phyloP scores from a whole-genome alignment of 257 asterid species.

The Jasminum sambac region DNA sequence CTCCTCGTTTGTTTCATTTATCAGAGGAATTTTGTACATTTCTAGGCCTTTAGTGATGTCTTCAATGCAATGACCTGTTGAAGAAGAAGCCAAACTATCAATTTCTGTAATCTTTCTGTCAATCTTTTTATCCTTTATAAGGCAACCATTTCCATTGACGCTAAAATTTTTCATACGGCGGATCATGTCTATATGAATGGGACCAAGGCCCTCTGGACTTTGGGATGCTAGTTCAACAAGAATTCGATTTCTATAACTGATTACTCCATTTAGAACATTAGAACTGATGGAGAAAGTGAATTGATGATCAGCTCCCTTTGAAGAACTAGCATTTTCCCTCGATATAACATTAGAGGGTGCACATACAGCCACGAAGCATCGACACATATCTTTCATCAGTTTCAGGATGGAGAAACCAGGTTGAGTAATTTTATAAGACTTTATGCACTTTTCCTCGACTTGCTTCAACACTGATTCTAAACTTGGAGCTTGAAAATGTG shows the following conservation, averaged over 20 bases:
- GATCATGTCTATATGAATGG: slow-evolving; percentile 31
- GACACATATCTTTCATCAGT: slow-evolving; percentile 41
- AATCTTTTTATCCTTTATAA: slow-evolving; percentile 3
- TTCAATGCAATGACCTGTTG: slow-evolving; percentile 21
- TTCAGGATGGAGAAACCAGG: slow-evolving; percentile 35
- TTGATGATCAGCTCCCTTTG: slow-evolving; percentile 24
- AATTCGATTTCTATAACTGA: slow-evolving; percentile 20
- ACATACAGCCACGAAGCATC: slow-evolving; percentile 34
- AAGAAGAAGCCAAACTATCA: slow-evolving; percentile 10
- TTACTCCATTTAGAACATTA: slow-evolving; percentile 21
- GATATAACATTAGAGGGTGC: slow-evolving; percentile 13
- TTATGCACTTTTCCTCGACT: slow-evolving; percentile 34
- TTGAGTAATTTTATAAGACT: slow-evolving; percentile 27
- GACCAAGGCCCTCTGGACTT: slow-evolving; percentile 29
- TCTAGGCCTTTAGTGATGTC: slow-evolving; percentile 49
- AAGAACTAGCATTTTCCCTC: slow-evolving; percentile 15
- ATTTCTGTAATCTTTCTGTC: slow-evolving; percentile 9
- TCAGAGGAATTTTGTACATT: slow-evolving; percentile 39
- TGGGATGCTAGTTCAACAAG: slow-evolving; percentile 23
- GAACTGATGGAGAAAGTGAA: slow-evolving; percentile 24
- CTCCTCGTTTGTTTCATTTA: slow-evolving; percentile 47
- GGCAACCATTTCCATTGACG: slow-evolving; percentile 16
- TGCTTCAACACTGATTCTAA: slow-evolving; percentile 34
- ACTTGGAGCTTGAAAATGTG: slow-evolving; percentile 32
- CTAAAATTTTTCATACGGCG: slow-evolving; percentile 15